These are phyloP conservation scores for Macadamia integrifolia DNA, from an alignment of 164 flowering plant species.

Conservation along the genomic window DNA sequence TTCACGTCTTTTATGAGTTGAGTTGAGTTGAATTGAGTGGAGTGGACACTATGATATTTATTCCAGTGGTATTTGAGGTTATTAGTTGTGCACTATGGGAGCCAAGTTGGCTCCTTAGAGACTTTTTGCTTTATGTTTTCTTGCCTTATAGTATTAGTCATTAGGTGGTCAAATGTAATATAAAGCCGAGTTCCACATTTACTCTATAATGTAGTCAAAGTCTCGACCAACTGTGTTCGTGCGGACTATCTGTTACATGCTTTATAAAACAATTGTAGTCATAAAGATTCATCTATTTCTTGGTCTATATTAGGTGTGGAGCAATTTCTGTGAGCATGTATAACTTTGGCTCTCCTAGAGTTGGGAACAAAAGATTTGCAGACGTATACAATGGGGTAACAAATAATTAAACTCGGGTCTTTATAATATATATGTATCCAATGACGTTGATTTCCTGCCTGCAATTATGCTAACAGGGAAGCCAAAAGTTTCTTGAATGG, in stretches of 20 bases:
- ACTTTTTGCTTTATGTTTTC: too few species aligned
- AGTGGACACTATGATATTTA: too few species aligned
- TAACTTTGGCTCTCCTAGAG: slow-evolving; percentile 98
- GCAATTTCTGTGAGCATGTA: slow-evolving; percentile 85
- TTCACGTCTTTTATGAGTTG: too few species aligned
- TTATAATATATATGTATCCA: too few species aligned
- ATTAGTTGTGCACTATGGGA: too few species aligned
- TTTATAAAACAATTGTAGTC: not conserved
- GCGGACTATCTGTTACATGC: not conserved
- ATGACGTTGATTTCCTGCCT: too few species aligned
- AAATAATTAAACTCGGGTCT: not conserved
- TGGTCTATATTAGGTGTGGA: slow-evolving; percentile 42
- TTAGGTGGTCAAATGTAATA: not conserved
- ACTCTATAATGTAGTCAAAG: not conserved
- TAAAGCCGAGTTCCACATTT: not conserved
- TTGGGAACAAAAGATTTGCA: slow-evolving; percentile 88
- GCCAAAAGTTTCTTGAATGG: too few species aligned
- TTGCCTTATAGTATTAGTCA: too few species aligned
- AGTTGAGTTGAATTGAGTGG: too few species aligned
- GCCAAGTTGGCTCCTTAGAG: too few species aligned
- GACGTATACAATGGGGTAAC: slow-evolving; percentile 87
- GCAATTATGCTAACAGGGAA: too few species aligned
- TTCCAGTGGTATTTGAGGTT: too few species aligned
- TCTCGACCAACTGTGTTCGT: not conserved
- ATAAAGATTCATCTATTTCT: not conserved